These are phyloP conservation scores for Glycine latifolia DNA, from an alignment of 306 rosid genomes.

Conservation along the genomic window DNA sequence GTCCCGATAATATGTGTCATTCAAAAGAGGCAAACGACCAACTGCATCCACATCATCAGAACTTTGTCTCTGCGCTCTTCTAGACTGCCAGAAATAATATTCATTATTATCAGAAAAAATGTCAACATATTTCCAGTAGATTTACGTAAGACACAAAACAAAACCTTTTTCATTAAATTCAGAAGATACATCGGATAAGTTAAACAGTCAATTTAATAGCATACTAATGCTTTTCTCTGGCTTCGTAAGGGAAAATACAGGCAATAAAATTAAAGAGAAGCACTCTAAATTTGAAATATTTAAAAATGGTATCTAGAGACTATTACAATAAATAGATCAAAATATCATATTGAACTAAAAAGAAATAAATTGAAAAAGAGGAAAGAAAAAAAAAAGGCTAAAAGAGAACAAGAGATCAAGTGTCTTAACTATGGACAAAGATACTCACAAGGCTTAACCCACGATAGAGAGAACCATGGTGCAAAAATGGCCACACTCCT, in stretches of 20 bases:
- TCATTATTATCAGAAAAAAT: constrained; percentile 23
- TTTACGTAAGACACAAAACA: constrained; percentile 34
- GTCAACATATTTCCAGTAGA: constrained; percentile 29
- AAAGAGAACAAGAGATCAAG: constrained; percentile 37
- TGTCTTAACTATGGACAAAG: constrained; percentile 35
- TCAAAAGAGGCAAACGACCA: constrained; percentile 77
- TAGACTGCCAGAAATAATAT: constrained; percentile 71
- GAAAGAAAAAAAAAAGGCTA: background rate
- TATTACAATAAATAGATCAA: constrained; percentile 36
- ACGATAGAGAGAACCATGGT: constrained; percentile 94
- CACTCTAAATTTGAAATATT: constrained; percentile 23
- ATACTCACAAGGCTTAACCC: constrained; percentile 93
- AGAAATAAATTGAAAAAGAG: background rate
- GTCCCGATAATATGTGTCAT: constrained; percentile 71
- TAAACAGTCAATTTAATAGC: constrained; percentile 19
- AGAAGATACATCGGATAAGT: constrained; percentile 12
- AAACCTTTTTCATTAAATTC: constrained; percentile 25
- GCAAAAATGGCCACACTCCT: constrained; percentile 90
- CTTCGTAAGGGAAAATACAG: constrained; percentile 22
- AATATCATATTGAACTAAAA: constrained; percentile 24
- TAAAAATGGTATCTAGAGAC: constrained; percentile 11
- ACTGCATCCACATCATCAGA: constrained; percentile 96
- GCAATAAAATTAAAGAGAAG: constrained; percentile 38
- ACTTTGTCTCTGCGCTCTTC: constrained; percentile 72
- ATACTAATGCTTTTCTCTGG: constrained; percentile 16